A percentile compares a stretch with the other conserved stretches of the same genome.
These are phyloP conservation scores for Rosellinia necatrix DNA, from an alignment of 2,329 filamentous ascomycete genomes.

Conservation along the genomic window DNA sequence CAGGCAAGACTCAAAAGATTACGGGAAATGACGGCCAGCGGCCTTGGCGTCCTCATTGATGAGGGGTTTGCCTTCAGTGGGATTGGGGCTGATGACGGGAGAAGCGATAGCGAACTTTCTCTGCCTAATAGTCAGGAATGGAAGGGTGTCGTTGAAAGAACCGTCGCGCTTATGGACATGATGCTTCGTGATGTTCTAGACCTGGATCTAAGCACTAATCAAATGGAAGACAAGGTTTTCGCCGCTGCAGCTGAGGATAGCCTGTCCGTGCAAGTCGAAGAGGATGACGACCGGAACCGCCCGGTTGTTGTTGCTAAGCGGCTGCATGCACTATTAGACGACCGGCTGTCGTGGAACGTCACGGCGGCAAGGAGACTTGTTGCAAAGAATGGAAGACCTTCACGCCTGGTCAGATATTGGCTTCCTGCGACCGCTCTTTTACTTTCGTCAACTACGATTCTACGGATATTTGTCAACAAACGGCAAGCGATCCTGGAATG, in stretches of 20 bases:
- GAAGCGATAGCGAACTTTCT: conserved; percentile 47
- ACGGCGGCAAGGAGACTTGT: conserved; percentile 60
- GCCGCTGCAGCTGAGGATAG: conserved; percentile 65
- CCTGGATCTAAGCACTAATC: conserved; percentile 63
- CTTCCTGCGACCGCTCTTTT: conserved; percentile 72
- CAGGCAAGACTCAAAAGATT: conserved; percentile 72
- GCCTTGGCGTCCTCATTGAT: conserved; percentile 84
- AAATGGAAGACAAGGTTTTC: conserved; percentile 70
- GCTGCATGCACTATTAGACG: conserved; percentile 70
- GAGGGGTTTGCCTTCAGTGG: conserved; percentile 76
- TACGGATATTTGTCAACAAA: conserved; percentile 75
- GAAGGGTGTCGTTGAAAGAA: conserved; percentile 78
- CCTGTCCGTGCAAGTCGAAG: conserved; percentile 57
- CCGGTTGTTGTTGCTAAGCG: conserved; percentile 68
- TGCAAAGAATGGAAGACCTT: conserved; percentile 73
- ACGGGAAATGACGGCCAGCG: conserved; percentile 80
- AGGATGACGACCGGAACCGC: conserved; percentile 51
- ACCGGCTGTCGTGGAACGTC: conserved; percentile 70
- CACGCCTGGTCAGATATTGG: conserved; percentile 83
- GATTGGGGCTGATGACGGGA: conserved; percentile 59
- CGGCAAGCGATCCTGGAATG: conserved; percentile 79
- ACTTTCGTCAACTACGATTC: conserved; percentile 83
- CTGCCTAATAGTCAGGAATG: conserved; percentile 54
- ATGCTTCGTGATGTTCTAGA: conserved; percentile 74
- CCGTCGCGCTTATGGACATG: conserved; percentile 83